Conservation (phyloP, 352 stramenopile genomes). For the Aphanomyces invadans region DNA sequence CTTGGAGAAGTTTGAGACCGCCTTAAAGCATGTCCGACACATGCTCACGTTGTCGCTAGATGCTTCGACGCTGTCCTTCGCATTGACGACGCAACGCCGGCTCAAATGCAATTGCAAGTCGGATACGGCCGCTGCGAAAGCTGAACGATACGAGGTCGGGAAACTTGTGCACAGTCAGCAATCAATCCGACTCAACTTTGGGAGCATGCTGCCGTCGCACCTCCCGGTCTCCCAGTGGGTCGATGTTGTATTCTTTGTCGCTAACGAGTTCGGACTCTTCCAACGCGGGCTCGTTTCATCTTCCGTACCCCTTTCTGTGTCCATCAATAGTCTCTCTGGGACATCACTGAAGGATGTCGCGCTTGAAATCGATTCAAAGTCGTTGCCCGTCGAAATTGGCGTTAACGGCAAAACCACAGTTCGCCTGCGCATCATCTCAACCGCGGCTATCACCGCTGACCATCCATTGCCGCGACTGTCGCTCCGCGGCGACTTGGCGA, state of each 20-base stretch:
- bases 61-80: slow-evolving; percentile 28
- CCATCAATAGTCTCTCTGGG: background rate
- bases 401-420: slow-evolving; percentile 12
- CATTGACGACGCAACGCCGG: slow-evolving; percentile 36
- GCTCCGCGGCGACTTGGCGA: background rate
- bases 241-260: slow-evolving; percentile 61
- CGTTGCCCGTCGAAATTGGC: background rate
- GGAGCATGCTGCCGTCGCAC: slow-evolving; percentile 48
- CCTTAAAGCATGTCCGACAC: slow-evolving; percentile 37
- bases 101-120: slow-evolving; percentile 48
- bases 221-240: slow-evolving; percentile 46
- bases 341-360: background rate
- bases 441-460: background rate
- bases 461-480: background rate
- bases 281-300: slow-evolving; percentile 29
- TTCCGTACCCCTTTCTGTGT: background rate
- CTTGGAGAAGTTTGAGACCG: slow-evolving; percentile 66
- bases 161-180: slow-evolving; percentile 76
- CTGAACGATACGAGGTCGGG: slow-evolving; percentile 47
- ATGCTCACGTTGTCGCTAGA: slow-evolving; percentile 29
- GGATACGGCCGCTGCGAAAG: slow-evolving; percentile 43
- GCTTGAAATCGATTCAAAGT: slow-evolving; percentile 4
- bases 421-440: background rate
- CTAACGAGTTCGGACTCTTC: slow-evolving; percentile 79
- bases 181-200: slow-evolving; percentile 73